Percentiles rank a stretch among this genome's conserved stretches.
Evolutionary conservation across 1,284 basidiomycete genomes (phyloP).

Genomic region (Coriolopsis trogii): DNA sequence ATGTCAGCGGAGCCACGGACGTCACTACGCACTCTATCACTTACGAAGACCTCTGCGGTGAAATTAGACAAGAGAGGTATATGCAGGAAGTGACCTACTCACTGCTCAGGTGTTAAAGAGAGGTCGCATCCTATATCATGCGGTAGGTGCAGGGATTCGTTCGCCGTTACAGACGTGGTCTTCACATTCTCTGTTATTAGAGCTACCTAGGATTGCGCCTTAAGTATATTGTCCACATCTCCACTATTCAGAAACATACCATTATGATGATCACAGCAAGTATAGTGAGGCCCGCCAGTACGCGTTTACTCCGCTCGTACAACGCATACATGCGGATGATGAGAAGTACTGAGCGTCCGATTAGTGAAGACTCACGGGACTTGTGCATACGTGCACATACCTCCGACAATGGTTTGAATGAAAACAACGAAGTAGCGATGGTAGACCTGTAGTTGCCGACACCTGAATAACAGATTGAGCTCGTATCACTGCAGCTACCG

Average conservation of each 20-base stretch:
- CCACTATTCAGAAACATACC: background rate
- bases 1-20: background rate
- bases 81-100: background rate
- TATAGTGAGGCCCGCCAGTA: slow-evolving; percentile 10
- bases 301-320: slow-evolving; percentile 13
- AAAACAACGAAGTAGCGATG: slow-evolving; percentile 9
- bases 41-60: background rate
- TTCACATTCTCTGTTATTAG: background rate
- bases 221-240: background rate
- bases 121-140: slow-evolving; percentile 7
- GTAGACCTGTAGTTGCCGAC: slow-evolving; percentile 12
- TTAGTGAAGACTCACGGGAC: background rate
- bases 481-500: too few relatives aligned
- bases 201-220: background rate
- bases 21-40: background rate
- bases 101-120: slow-evolving; percentile 7
- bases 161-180: background rate
- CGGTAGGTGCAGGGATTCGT: background rate
- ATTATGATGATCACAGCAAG: background rate
- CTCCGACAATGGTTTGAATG: slow-evolving; percentile 7
- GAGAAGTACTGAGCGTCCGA: slow-evolving; percentile 6
- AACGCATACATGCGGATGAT: slow-evolving; percentile 18
- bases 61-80: background rate
- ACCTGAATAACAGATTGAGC: slow-evolving; percentile 1
- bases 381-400: background rate